These are phyloP conservation scores for Penicillium silybi DNA, from an alignment of 495 filamentous ascomycete species.

Conservation along the genomic window DNA sequence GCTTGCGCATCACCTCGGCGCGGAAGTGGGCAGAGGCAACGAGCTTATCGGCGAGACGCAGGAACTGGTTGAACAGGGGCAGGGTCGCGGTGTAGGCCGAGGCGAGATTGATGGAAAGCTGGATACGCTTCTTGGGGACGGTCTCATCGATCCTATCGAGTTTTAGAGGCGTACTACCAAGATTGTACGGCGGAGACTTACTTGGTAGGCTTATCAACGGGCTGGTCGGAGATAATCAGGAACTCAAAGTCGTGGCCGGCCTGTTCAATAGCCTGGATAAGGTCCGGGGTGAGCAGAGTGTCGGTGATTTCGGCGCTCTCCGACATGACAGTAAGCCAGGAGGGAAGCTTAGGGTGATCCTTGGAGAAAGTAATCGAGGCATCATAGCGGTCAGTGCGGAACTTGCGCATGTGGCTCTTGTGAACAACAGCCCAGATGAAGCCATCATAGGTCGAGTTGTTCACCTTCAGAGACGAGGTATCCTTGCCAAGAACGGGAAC, in stretches of 20 bases:
- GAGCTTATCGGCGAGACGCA: constrained; percentile 78
- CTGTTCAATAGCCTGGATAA: constrained; percentile 73
- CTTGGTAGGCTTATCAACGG: constrained; percentile 84
- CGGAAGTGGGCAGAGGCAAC: constrained; percentile 78
- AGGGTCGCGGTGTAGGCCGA: constrained; percentile 59
- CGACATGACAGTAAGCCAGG: constrained; percentile 91
- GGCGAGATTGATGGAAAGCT: constrained; percentile 65
- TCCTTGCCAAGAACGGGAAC: constrained; percentile 58
- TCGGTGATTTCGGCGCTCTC: constrained; percentile 97
- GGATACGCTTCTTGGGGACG: constrained; percentile 77
- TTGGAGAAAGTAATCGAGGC: constrained; percentile 87
- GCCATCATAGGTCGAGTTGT: constrained; percentile 76
- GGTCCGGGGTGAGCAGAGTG: constrained; percentile 72
- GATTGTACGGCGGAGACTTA: constrained; percentile 39
- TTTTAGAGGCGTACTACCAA: neutral
- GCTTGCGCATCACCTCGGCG: constrained; percentile 75
- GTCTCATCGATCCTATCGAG: constrained; percentile 74
- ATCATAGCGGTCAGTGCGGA: constrained; percentile 92
- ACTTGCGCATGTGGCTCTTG: constrained; percentile 86
- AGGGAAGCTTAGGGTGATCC: constrained; percentile 85
- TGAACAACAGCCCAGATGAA: constrained; percentile 96
- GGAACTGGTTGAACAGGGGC: constrained; percentile 76
- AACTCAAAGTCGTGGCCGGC: constrained; percentile 84
- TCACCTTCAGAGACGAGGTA: constrained; percentile 44
- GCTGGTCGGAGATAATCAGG: constrained; percentile 86